Percentiles rank a stretch among this genome's conserved stretches.
phyloP scores from a whole-genome alignment of 257 asterid species.

The Petunia secreta region DNA sequence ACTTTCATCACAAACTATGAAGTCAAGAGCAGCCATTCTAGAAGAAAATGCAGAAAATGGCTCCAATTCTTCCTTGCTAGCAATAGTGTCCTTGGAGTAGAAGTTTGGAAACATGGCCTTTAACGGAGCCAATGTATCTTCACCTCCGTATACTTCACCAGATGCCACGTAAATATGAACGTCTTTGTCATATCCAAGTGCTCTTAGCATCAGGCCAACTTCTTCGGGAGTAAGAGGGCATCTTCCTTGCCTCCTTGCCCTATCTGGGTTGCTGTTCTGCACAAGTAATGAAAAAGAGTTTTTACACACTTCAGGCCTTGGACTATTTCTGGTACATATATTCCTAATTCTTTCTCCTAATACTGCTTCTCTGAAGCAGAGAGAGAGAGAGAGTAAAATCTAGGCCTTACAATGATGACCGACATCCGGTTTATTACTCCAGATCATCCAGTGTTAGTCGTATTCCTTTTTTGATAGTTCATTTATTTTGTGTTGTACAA shows the following conservation, averaged over 20 bases:
- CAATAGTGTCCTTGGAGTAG: constrained; percentile 81
- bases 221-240: constrained; percentile 99
- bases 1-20: constrained; percentile 90
- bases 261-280: constrained; percentile 87
- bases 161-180: constrained; percentile 95
- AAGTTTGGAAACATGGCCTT: constrained; percentile 93
- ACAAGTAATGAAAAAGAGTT: constrained; percentile 35
- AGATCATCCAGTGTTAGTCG: constrained; percentile 9
- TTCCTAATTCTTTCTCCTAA: background rate
- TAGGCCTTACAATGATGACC: background rate
- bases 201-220: constrained; percentile 91
- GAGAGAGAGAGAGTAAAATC: background rate
- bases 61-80: constrained; percentile 69
- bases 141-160: constrained; percentile 98
- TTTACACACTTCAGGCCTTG: constrained; percentile 28
- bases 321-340: background rate
- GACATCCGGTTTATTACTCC: constrained; percentile 11
- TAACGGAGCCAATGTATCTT: constrained; percentile 82
- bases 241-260: constrained; percentile 91
- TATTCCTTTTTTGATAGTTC: constrained; percentile 7
- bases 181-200: constrained; percentile 84
- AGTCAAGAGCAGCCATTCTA: constrained; percentile 96
- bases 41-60: constrained; percentile 84
- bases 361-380: background rate
- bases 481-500: background rate